A percentile compares a stretch with the other conserved stretches of the same genome.
Evolutionary conservation across 1,284 basidiomycete genomes (phyloP).

Genomic region (Leccinum solheimii): DNA sequence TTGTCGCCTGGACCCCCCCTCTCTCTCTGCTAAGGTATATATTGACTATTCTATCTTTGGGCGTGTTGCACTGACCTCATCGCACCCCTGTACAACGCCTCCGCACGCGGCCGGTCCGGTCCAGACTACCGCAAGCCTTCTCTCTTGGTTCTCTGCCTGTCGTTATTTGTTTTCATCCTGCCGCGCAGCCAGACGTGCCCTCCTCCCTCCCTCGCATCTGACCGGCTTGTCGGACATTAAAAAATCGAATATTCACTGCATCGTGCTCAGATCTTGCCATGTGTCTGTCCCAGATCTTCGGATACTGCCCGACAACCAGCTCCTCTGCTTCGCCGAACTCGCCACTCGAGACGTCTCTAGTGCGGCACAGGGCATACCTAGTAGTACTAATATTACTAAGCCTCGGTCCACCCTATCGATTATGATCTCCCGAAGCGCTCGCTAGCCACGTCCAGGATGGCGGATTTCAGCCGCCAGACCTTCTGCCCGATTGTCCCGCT

Average conservation of each 20-base stretch:
- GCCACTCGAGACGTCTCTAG: conserved; percentile 9
- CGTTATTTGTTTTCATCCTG: background rate
- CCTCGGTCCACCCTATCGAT: conserved; percentile 12
- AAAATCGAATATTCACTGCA: conserved; percentile 12
- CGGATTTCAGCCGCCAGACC: conserved; percentile 13
- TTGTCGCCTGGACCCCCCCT: conserved; percentile 1
- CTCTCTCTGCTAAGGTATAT: too few relatives aligned
- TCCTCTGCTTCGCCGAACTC: conserved; percentile 15
- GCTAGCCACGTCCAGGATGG: conserved; percentile 18
- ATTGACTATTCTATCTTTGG: conserved; percentile 6
- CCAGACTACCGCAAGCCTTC: conserved; percentile 10
- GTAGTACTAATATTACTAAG: background rate
- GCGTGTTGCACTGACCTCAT: background rate
- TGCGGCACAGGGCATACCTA: conserved; percentile 27
- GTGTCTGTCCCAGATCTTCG: conserved; percentile 19
- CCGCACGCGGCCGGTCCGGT: background rate
- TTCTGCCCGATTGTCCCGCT: conserved; percentile 17
- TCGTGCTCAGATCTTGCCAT: conserved; percentile 21
- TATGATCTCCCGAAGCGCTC: conserved; percentile 23
- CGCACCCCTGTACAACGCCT: too few relatives aligned
- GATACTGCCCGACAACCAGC: conserved; percentile 11
- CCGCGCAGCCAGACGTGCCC: conserved; percentile 1
- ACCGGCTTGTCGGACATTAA: conserved; percentile 28
- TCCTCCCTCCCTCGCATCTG: background rate
- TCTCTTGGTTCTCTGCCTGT: conserved; percentile 13